These are phyloP conservation scores for Quercus phellos DNA, from an alignment of 331 rosid genomes.

Conservation along the genomic window DNA sequence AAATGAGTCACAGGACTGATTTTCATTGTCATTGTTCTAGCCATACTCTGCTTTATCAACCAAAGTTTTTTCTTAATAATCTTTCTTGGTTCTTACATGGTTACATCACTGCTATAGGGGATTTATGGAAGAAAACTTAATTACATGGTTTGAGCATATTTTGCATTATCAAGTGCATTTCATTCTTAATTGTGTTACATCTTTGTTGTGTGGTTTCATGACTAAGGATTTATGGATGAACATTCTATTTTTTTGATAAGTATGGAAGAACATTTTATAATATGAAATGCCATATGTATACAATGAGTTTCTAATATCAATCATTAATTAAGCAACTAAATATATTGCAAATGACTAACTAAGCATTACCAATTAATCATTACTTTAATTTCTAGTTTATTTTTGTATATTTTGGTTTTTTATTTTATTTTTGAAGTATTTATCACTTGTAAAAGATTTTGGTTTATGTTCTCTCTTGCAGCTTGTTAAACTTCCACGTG, in stretches of 20 bases:
- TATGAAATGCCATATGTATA: no score
- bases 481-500: constrained; percentile 89
- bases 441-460: constrained; percentile 4
- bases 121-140: not conserved
- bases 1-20: not conserved
- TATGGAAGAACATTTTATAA: not conserved
- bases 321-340: no score
- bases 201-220: not conserved
- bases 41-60: not conserved
- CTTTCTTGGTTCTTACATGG: not conserved
- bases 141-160: not conserved
- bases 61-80: not conserved
- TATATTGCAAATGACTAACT: no score
- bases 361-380: no score
- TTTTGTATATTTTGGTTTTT: not conserved
- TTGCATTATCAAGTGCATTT: not conserved
- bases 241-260: not conserved
- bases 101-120: not conserved
- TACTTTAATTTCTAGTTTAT: not conserved
- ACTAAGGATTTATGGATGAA: not conserved
- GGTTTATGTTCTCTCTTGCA: constrained; percentile 34
- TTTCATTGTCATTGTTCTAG: not conserved
- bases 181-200: not conserved
- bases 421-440: not conserved
- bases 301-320: no score